These are phyloP conservation scores for Pestalotiopsis sp. DNA, from an alignment of 2,329 filamentous ascomycete genomes.

Conservation along the genomic window DNA sequence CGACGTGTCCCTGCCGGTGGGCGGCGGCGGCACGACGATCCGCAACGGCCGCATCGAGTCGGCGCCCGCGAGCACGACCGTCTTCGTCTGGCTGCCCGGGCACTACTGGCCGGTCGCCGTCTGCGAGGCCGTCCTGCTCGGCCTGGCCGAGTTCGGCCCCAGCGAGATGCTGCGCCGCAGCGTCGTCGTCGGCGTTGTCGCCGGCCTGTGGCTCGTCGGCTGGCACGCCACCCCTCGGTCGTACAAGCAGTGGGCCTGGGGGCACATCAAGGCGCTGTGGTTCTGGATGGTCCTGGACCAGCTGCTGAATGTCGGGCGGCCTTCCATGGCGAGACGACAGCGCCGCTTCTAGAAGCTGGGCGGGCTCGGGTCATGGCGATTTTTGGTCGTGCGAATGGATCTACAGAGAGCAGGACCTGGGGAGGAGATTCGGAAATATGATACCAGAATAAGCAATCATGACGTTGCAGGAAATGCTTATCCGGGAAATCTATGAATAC, in stretches of 20 bases:
- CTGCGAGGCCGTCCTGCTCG: conserved; percentile 22
- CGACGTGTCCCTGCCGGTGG: conserved; percentile 16
- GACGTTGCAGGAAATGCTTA: too few species aligned
- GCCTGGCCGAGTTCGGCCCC: conserved; percentile 23
- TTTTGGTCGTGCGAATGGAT: not conserved
- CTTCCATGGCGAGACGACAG: not conserved
- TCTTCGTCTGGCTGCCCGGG: conserved; percentile 22
- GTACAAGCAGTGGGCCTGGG: conserved; percentile 22
- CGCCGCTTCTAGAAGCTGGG: not conserved
- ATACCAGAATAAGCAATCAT: too few species aligned
- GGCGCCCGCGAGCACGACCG: conserved; percentile 2
- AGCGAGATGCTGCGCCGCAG: conserved; percentile 20
- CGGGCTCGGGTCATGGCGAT: not conserved
- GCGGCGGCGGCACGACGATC: conserved; percentile 10
- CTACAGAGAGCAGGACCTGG: too few species aligned
- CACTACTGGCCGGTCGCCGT: conserved; percentile 23
- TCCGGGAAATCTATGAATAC: too few species aligned
- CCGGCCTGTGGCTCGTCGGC: conserved; percentile 21
- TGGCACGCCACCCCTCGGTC: conserved; percentile 21
- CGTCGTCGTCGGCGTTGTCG: conserved; percentile 19
- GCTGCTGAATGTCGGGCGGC: conserved; percentile 19
- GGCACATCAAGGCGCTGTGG: conserved; percentile 20
- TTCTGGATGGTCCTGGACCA: conserved; percentile 19
- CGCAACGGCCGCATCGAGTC: conserved; percentile 19
- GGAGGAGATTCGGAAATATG: too few species aligned